Base-by-base conservation (phyloP, 2,329 filamentous ascomycete genomes). In the Beauveria pseudobassiana region DNA sequence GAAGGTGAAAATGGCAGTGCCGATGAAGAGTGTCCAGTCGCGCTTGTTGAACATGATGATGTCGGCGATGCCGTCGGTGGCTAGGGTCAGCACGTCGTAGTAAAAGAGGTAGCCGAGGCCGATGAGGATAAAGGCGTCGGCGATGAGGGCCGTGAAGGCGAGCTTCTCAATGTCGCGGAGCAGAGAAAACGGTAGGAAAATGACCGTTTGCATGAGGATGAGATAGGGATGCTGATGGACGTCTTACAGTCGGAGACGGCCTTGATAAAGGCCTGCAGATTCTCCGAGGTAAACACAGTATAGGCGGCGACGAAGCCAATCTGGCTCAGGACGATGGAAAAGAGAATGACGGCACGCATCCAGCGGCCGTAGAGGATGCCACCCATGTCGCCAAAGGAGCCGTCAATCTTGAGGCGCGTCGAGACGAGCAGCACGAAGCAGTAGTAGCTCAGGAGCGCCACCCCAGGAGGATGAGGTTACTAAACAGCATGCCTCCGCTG, bases 1-100 rank as follows among this genome's bases (percentile, higher is more conserved):
- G 71, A 98, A 99, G 0, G 95, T 98, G 77, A 99, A 99, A 72
- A 99, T 98, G 30, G 96, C 95, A 0, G 96, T 99, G 64, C 95
- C 96, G 69, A 99, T 99, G 74, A 99, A 98, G 5, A 99, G 82
- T 0, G 95, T 96, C 95, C 96, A 99, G 73, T 92, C 88, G 64
- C 89, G 86, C 46, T 88, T 76, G 78, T 99, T 99, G 82, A 99
- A 98, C 70, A 89, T 82, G 67, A 89, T 84, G 70, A 98, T 93
- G 72, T 99, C 95, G 5, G 91, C 83, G 26, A 96, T 76, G 14
- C 91, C 91, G 62, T 91, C 81, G 53, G 78, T 80, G 65, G 86
- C 86, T 57, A 99, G 87, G 1, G 93, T 97, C 67, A 89, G 79
- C 65, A 98, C 82, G 71, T 98, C 95, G 76, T 92, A 98, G 78